Evolutionary conservation across 1,284 basidiomycete species (phyloP).

Genomic region (Pholiota adiposa): DNA sequence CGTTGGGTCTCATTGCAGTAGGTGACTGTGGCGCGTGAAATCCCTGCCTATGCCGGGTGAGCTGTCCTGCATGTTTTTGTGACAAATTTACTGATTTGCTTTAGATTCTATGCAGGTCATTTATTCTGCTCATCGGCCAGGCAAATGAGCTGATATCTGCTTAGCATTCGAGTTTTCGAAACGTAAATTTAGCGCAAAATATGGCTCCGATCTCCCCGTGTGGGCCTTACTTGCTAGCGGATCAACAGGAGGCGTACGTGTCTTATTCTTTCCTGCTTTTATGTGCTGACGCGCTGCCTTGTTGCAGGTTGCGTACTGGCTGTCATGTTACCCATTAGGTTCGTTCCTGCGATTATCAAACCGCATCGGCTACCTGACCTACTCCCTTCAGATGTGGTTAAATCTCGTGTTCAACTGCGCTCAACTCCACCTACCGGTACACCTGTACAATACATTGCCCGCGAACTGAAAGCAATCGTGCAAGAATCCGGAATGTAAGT

Average conservation of each 20-base stretch:
- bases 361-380: neutral
- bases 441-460: conserved; percentile 81
- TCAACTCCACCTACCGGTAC: conserved; percentile 75
- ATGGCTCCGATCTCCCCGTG: conserved; percentile 76
- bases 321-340: conserved; percentile 88
- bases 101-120: conserved; percentile 75
- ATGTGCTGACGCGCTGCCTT: neutral
- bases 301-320: conserved; percentile 86
- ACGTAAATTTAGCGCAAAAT: conserved; percentile 67
- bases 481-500: conserved; percentile 79
- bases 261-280: neutral
- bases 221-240: conserved; percentile 91
- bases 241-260: conserved; percentile 82
- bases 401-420: conserved; percentile 88
- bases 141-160: neutral
- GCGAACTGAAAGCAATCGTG: conserved; percentile 72
- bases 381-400: conserved; percentile 75
- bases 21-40: conserved; percentile 93
- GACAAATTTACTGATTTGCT: neutral
- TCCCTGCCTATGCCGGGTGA: conserved; percentile 93
- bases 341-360: neutral
- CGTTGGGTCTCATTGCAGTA: conserved; percentile 32
- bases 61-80: conserved; percentile 20
- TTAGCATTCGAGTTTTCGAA: conserved; percentile 90
- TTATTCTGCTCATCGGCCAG: neutral